These are phyloP conservation scores for Boletus vermiculosoides DNA, from an alignment of 768 basidiomycete species.

Conservation along the genomic window DNA sequence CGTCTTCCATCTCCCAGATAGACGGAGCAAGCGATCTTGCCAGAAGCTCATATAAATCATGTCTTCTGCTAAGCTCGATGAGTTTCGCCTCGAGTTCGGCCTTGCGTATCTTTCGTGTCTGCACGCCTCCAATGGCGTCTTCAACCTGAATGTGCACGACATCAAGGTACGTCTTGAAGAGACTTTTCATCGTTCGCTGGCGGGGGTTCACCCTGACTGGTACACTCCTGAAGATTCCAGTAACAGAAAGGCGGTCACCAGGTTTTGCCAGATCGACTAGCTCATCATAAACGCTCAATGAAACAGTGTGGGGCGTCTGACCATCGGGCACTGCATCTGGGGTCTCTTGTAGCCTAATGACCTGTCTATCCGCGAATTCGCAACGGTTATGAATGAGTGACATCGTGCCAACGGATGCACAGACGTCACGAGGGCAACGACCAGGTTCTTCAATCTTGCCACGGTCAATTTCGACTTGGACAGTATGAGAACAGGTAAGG, in stretches of 20 bases:
- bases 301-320: constrained; percentile 97
- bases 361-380: constrained; percentile 94
- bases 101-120: constrained; percentile 38
- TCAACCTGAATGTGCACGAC: constrained; percentile 86
- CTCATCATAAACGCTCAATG: constrained; percentile 96
- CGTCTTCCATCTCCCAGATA: constrained; percentile 98
- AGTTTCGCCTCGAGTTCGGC: constrained; percentile 83
- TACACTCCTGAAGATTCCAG: constrained; percentile 92
- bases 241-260: constrained; percentile 87
- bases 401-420: constrained; percentile 85
- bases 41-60: constrained; percentile 85
- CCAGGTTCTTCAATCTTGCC: constrained; percentile 94
- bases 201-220: constrained; percentile 95
- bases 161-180: constrained; percentile 98
- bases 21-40: constrained; percentile 86
- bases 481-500: constrained; percentile 92
- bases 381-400: constrained; percentile 95
- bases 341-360: constrained; percentile 94
- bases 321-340: constrained; percentile 98
- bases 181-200: constrained; percentile 85
- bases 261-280: constrained; percentile 96
- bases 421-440: constrained; percentile 91
- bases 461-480: constrained; percentile 96
- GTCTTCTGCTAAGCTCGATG: constrained; percentile 63
- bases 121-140: constrained; percentile 39